Percentiles rank a stretch among this genome's conserved stretches.
phyloP scores from a whole-genome alignment of 2,329 filamentous ascomycete species.

The Coniochaeta sp. region DNA sequence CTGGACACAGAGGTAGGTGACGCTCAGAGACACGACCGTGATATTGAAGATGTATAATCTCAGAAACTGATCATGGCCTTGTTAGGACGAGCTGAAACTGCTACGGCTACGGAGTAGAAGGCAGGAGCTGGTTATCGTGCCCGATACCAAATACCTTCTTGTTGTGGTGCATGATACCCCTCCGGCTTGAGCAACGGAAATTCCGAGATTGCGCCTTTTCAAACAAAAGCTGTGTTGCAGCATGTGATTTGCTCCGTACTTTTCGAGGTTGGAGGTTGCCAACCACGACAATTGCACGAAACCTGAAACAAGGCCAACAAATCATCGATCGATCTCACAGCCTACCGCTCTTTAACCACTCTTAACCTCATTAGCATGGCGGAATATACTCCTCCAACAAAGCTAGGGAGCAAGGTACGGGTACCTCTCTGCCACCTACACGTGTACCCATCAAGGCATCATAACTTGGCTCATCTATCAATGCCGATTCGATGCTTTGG shows the following conservation, averaged over 20 bases:
- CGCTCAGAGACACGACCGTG: neutral
- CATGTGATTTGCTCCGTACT: neutral
- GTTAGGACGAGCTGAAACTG: constrained; percentile 67
- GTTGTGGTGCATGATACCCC: constrained; percentile 79
- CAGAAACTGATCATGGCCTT: neutral
- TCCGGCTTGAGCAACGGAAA: constrained; percentile 38
- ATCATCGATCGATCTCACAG: neutral
- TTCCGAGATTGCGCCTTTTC: neutral
- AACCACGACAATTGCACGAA: neutral
- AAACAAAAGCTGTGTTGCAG: neutral
- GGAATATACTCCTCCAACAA: neutral
- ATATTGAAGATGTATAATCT: constrained; percentile 6
- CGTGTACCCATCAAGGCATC: too few relatives aligned
- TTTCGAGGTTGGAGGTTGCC: neutral
- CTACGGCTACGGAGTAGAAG: constrained; percentile 74
- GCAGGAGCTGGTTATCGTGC: constrained; percentile 77
- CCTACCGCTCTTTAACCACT: neutral
- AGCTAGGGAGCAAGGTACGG: neutral
- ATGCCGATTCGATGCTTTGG: neutral
- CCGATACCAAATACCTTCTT: constrained; percentile 70
- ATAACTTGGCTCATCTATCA: neutral
- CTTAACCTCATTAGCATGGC: neutral
- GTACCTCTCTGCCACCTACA: neutral
- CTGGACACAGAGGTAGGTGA: constrained; percentile 58
- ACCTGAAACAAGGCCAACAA: neutral